A percentile compares a stretch with the other conserved stretches of the same genome.
These are phyloP conservation scores for Punica granatum DNA, from an alignment of 345 rosid genomes.

Conservation along the genomic window DNA sequence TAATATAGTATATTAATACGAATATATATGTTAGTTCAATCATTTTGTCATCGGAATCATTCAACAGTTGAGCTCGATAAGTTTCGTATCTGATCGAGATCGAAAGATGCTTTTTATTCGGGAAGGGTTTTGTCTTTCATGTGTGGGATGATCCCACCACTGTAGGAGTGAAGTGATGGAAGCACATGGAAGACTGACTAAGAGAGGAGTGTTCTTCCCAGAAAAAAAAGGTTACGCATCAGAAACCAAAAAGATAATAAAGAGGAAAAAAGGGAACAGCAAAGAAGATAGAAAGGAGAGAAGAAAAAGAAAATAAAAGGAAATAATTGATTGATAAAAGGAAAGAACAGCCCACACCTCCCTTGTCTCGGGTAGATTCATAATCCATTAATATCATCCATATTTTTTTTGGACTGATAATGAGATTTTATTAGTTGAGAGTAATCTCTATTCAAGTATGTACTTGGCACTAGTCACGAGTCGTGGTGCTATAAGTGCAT, in stretches of 20 bases:
- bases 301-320: too few species aligned
- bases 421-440: too few species aligned
- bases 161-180: conserved; percentile 8
- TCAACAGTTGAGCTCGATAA: not conserved
- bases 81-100: conserved; percentile 2
- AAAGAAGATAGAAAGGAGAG: conserved; percentile 1
- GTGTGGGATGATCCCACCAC: conserved; percentile 7
- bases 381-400: too few species aligned
- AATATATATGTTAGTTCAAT: too few species aligned
- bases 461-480: too few species aligned
- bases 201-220: conserved; percentile 5
- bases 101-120: not conserved
- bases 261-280: not conserved
- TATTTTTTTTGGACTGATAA: too few species aligned
- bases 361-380: not conserved
- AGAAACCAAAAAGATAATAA: conserved; percentile 11
- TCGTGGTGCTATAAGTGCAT: too few species aligned
- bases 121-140: conserved; percentile 12
- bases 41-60: not conserved
- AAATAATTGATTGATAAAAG: not conserved
- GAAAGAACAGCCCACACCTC: conserved; percentile 12
- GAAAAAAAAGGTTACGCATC: conserved; percentile 4
- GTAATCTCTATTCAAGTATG: too few species aligned
- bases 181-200: conserved; percentile 13
- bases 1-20: too few species aligned